These are phyloP conservation scores for Debaryomyces sp. DNA, from an alignment of 1,139 yeast species.

Conservation along the genomic window DNA sequence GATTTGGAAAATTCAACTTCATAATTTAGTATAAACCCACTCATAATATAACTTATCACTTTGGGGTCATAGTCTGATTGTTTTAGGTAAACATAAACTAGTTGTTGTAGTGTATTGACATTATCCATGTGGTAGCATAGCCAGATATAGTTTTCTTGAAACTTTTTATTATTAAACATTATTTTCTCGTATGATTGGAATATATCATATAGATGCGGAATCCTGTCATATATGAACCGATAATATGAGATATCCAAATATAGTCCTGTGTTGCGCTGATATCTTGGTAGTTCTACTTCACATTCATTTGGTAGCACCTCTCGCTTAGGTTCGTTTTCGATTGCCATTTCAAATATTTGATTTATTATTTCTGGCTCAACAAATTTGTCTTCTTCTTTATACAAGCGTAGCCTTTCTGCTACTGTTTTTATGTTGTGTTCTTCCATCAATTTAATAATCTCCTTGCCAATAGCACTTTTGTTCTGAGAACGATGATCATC, in stretches of 20 bases:
- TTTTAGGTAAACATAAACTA: slow-evolving; percentile 23
- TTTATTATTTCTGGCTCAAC: slow-evolving; percentile 9
- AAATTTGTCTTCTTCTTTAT: slow-evolving; percentile 3
- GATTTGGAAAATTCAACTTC: slow-evolving; percentile 35
- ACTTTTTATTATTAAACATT: slow-evolving; percentile 14
- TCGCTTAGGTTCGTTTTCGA: slow-evolving; percentile 7
- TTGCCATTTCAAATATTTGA: slow-evolving; percentile 8
- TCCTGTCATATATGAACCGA: slow-evolving; percentile 16
- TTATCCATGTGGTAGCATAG: slow-evolving; percentile 38
- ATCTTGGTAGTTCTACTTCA: slow-evolving; percentile 21
- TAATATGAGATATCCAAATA: slow-evolving; percentile 17
- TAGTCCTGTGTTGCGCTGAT: slow-evolving; percentile 14
- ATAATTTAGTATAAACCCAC: slow-evolving; percentile 34
- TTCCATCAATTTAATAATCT: slow-evolving; percentile 1
- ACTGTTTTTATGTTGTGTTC: slow-evolving; percentile 2
- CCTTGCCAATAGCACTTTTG: not conserved
- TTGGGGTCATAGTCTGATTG: slow-evolving; percentile 22
- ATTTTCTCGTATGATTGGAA: slow-evolving; percentile 20
- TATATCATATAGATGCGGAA: slow-evolving; percentile 23
- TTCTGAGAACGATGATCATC: slow-evolving; percentile 6
- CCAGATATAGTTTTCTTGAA: slow-evolving; percentile 33
- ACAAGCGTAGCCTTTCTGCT: slow-evolving; percentile 3
- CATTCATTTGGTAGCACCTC: slow-evolving; percentile 5
- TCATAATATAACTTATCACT: slow-evolving; percentile 32
- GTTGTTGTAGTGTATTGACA: slow-evolving; percentile 21